These are phyloP conservation scores for Isoetes engelmannii DNA, from an alignment of 83 land plant genomes.

Conservation along the genomic window DNA sequence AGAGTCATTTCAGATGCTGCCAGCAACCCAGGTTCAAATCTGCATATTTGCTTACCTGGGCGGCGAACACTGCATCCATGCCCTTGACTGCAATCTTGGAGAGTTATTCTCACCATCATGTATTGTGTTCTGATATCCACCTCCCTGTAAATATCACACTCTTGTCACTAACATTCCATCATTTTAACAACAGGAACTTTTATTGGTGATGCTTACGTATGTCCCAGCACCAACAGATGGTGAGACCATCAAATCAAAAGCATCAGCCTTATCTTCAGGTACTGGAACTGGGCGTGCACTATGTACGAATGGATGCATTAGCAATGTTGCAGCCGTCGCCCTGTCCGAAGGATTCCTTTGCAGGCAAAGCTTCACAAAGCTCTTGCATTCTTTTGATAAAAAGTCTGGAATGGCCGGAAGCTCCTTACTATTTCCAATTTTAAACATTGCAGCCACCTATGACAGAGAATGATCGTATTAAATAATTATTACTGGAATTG, in stretches of 20 bases:
- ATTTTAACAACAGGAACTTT: too few species aligned
- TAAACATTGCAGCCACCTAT: constrained; percentile 82
- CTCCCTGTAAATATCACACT: too few species aligned
- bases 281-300: not conserved
- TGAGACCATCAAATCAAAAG: too few species aligned
- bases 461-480: not conserved
- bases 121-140: too few species aligned
- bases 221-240: too few species aligned
- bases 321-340: constrained; percentile 48
- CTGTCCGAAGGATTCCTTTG: constrained; percentile 62
- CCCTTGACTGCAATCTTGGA: not conserved
- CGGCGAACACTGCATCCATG: not conserved
- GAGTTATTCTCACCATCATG: not conserved
- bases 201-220: too few species aligned
- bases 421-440: constrained; percentile 37
- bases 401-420: constrained; percentile 58
- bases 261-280: too few species aligned
- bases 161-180: too few species aligned
- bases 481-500: not conserved
- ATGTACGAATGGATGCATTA: constrained; percentile 58
- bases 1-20: not conserved
- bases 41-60: not conserved
- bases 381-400: constrained; percentile 55
- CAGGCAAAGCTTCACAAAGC: constrained; percentile 55
- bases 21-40: not conserved